Conservation (phyloP, 345 rosid species). For the Punica granatum region DNA sequence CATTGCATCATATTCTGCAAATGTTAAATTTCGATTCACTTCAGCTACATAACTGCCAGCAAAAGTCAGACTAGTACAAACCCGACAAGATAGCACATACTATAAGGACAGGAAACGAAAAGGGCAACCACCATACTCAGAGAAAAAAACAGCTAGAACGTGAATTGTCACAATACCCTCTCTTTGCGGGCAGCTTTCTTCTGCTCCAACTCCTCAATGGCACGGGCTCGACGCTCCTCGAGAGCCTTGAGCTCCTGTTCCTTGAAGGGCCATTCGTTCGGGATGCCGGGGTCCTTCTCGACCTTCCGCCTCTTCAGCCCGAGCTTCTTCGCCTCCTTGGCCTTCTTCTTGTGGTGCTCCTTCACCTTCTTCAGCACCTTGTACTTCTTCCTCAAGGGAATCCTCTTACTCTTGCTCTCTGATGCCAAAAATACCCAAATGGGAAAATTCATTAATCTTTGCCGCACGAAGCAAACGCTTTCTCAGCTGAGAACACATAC, state of each 20-base stretch:
- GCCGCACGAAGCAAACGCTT: not conserved
- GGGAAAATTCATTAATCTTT: not conserved
- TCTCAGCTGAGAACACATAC: not conserved
- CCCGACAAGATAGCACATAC: not conserved
- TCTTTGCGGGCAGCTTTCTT: slow-evolving; percentile 88
- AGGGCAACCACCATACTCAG: too few relatives aligned
- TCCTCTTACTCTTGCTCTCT: slow-evolving; percentile 97
- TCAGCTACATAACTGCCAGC: too few relatives aligned
- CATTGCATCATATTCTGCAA: too few relatives aligned
- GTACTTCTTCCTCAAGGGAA: slow-evolving; percentile 70
- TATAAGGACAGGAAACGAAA: too few relatives aligned
- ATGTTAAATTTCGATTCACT: too few relatives aligned
- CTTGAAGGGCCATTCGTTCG: slow-evolving; percentile 97
- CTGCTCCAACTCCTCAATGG: slow-evolving; percentile 71
- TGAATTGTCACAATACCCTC: slow-evolving; percentile 43
- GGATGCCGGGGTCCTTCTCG: slow-evolving; percentile 96
- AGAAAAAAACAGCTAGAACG: slow-evolving; percentile 2
- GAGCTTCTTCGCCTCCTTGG: slow-evolving; percentile 86
- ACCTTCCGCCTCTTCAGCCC: slow-evolving; percentile 48
- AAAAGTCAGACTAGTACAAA: too few relatives aligned
- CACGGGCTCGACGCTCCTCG: slow-evolving; percentile 85
- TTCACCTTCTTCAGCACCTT: slow-evolving; percentile 85
- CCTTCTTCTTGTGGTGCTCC: slow-evolving; percentile 92
- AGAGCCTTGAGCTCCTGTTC: slow-evolving; percentile 93
- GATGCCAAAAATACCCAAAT: slow-evolving; percentile 7